These are phyloP conservation scores for Austroboletus eburneus DNA, from an alignment of 768 basidiomycete species.

Conservation along the genomic window DNA sequence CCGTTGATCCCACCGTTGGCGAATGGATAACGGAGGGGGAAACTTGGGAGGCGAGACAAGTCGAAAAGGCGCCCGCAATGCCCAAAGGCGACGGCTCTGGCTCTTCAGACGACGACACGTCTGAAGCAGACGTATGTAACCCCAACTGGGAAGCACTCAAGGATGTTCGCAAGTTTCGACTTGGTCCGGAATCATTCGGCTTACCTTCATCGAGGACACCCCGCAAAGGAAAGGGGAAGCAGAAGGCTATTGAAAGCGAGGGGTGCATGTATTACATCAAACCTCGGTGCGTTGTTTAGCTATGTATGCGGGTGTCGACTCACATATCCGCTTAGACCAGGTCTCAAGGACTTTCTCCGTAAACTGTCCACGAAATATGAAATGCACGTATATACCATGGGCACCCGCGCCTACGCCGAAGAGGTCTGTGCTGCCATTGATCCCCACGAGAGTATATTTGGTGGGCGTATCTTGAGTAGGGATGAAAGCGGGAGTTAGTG, in stretches of 20 bases:
- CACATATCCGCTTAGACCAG: constrained; percentile 49
- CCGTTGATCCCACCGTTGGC: constrained; percentile 96
- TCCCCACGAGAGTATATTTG: constrained; percentile 80
- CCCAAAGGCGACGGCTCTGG: constrained; percentile 30
- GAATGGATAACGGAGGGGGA: constrained; percentile 92
- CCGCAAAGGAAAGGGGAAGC: constrained; percentile 51
- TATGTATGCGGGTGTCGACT: background rate
- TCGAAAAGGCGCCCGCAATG: constrained; percentile 36
- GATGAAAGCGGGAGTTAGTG: constrained; percentile 95
- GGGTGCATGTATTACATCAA: constrained; percentile 98
- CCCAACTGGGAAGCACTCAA: constrained; percentile 91
- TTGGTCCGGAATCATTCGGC: constrained; percentile 73
- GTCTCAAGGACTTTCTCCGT: constrained; percentile 75
- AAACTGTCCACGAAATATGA: constrained; percentile 78
- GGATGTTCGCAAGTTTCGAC: constrained; percentile 85
- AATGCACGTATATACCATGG: constrained; percentile 99
- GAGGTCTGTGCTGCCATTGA: constrained; percentile 94
- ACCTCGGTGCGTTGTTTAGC: constrained; percentile 62
- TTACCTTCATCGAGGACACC: constrained; percentile 38
- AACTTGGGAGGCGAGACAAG: constrained; percentile 66
- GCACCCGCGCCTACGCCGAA: constrained; percentile 94
- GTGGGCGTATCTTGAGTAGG: constrained; percentile 82
- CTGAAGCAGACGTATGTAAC: constrained; percentile 64
- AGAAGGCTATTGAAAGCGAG: constrained; percentile 63
- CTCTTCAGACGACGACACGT: constrained; percentile 37